Conservation (phyloP, 2,329 filamentous ascomycete genomes). For the Ophiostoma novo-ulmi region DNA sequence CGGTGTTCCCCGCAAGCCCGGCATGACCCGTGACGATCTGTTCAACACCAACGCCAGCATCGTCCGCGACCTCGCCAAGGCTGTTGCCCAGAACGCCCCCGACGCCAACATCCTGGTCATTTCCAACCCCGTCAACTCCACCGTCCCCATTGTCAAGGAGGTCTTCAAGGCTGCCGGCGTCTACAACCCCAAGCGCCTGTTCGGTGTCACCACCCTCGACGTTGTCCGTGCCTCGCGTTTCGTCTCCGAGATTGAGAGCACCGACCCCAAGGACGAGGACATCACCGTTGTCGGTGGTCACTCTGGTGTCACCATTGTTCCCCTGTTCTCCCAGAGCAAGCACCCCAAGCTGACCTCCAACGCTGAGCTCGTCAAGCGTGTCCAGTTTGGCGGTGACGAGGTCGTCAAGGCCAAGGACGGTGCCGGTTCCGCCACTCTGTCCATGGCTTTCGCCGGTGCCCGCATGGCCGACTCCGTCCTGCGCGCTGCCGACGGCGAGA, state of each 20-base stretch:
- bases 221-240: constrained; percentile 97
- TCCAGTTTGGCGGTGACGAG: constrained; percentile 98
- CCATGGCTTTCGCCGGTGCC: constrained; percentile 94
- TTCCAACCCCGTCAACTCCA: constrained; percentile 99
- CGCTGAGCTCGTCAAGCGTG: constrained; percentile 78
- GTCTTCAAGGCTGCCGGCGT: constrained; percentile 92
- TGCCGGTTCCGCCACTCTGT: constrained; percentile 92
- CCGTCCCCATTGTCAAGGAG: constrained; percentile 94
- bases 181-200: constrained; percentile 99
- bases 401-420: constrained; percentile 99
- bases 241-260: constrained; percentile 88
- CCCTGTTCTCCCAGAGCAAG: constrained; percentile 89
- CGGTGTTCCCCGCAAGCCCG: constrained; percentile 97
- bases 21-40: constrained; percentile 99
- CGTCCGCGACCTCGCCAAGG: constrained; percentile 96
- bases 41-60: constrained; percentile 99
- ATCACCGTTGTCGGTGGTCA: constrained; percentile 96
- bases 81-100: constrained; percentile 78
- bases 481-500: constrained; percentile 87
- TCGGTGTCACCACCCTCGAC: constrained; percentile 98
- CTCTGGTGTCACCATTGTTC: constrained; percentile 97
- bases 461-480: constrained; percentile 84
- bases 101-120: constrained; percentile 96
- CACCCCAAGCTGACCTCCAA: constrained; percentile 78
- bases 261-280: constrained; percentile 86